These are phyloP conservation scores for Vigna angularis DNA, from an alignment of 306 rosid species.

Conservation along the genomic window DNA sequence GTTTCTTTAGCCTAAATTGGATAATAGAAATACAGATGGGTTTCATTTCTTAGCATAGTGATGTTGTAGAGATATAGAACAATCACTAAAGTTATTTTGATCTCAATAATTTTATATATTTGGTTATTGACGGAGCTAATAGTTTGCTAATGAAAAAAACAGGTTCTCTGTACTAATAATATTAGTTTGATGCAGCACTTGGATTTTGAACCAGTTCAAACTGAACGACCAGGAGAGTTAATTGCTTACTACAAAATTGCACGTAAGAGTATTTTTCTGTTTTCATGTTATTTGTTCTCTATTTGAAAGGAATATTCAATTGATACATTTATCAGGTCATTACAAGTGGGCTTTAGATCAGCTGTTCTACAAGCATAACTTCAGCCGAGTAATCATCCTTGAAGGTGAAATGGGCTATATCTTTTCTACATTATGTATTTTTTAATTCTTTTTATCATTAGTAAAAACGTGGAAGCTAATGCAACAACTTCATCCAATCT, in stretches of 20 bases:
- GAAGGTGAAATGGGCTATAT: conserved; percentile 76
- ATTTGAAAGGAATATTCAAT: conserved; percentile 33
- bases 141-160: conserved; percentile 20
- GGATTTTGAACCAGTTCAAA: conserved; percentile 69
- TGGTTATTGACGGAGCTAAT: conserved; percentile 21
- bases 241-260: conserved; percentile 97
- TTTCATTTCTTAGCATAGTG: neutral
- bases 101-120: conserved; percentile 28
- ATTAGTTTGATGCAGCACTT: conserved; percentile 75
- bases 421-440: neutral
- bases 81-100: conserved; percentile 33
- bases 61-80: conserved; percentile 16
- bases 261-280: conserved; percentile 55
- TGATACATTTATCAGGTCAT: conserved; percentile 67
- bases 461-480: conserved; percentile 40
- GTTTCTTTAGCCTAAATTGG: conserved; percentile 13
- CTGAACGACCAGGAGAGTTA: conserved; percentile 90
- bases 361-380: conserved; percentile 82
- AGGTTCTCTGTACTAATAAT: conserved; percentile 39
- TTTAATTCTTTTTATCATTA: conserved; percentile 21
- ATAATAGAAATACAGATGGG: neutral
- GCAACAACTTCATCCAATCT: conserved; percentile 37
- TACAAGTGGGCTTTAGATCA: conserved; percentile 98
- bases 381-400: conserved; percentile 84
- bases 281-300: conserved; percentile 24